Conservation (phyloP, 768 basidiomycete species). For the Tephrocybe sp. region DNA sequence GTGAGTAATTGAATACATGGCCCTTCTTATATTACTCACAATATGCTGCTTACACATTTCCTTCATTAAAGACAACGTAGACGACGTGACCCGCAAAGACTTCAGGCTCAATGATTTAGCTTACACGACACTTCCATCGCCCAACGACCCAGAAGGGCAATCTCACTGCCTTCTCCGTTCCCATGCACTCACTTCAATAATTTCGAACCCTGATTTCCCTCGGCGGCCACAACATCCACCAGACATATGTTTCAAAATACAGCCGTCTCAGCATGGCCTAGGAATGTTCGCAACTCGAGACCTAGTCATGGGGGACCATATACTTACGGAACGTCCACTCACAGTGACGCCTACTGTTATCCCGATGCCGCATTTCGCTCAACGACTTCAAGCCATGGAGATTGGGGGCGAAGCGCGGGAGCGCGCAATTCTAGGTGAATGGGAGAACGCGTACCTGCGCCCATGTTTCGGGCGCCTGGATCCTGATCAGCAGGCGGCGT, state of each 20-base stretch:
- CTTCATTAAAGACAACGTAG: background rate
- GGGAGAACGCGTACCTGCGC: conserved; percentile 22
- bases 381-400: conserved; percentile 1
- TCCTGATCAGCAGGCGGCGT: conserved; percentile 24
- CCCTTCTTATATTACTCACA: no score
- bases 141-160: conserved; percentile 10
- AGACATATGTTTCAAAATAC: conserved; percentile 13
- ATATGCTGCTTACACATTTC: no score
- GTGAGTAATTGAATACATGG: no score
- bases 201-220: conserved; percentile 15
- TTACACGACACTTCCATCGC: conserved; percentile 9
- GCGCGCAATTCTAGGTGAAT: conserved; percentile 11
- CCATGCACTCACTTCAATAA: conserved; percentile 6
- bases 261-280: conserved; percentile 15
- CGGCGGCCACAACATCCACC: conserved; percentile 9
- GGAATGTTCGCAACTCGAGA: conserved; percentile 24
- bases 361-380: conserved; percentile 15
- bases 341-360: conserved; percentile 18
- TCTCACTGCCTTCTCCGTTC: conserved; percentile 19
- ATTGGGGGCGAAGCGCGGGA: conserved; percentile 7
- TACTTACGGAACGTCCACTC: conserved; percentile 22
- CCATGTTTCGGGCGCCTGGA: conserved; percentile 24
- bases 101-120: conserved; percentile 14
- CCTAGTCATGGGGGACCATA: conserved; percentile 22
- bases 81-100: conserved; percentile 1